These are phyloP conservation scores for Stevia rebaudiana DNA, from an alignment of 140 eudicot species.

Conservation along the genomic window DNA sequence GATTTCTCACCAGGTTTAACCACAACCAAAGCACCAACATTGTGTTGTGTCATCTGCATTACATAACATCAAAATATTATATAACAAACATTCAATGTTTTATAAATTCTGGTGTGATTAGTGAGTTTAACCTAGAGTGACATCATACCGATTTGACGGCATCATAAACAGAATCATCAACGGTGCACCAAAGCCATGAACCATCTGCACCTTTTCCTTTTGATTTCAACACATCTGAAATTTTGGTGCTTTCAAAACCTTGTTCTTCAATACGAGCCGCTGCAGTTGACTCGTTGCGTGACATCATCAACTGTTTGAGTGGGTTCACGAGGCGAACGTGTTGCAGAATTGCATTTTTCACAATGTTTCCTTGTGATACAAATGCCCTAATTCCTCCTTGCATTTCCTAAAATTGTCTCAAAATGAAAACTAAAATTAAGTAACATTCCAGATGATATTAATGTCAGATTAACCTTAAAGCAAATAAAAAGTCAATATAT, in stretches of 20 bases:
- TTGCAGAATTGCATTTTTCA: slow-evolving; percentile 72
- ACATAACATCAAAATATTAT: not conserved
- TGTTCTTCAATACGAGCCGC: slow-evolving; percentile 90
- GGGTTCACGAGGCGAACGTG: slow-evolving; percentile 59
- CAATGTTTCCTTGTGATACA: slow-evolving; percentile 57
- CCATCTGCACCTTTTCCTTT: slow-evolving; percentile 97
- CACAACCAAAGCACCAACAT: slow-evolving; percentile 98
- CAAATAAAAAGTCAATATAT: too few relatives aligned
- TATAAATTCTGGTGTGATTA: not conserved
- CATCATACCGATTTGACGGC: slow-evolving; percentile 96
- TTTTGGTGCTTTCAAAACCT: slow-evolving; percentile 94
- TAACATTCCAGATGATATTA: not conserved
- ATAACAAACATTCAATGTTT: not conserved
- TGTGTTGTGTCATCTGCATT: slow-evolving; percentile 94
- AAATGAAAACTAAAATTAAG: not conserved
- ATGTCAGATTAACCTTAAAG: not conserved
- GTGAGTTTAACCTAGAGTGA: not conserved
- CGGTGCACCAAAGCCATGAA: slow-evolving; percentile 99
- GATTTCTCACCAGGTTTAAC: slow-evolving; percentile 90
- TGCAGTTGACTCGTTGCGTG: slow-evolving; percentile 59
- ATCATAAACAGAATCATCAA: slow-evolving; percentile 90
- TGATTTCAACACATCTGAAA: slow-evolving; percentile 64
- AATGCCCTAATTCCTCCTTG: slow-evolving; percentile 78
- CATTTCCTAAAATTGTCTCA: slow-evolving; percentile 41
- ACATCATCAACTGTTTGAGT: slow-evolving; percentile 38